Conservation (phyloP, 192 early-diverging fungal genomes). For the Podila epicladia region DNA sequence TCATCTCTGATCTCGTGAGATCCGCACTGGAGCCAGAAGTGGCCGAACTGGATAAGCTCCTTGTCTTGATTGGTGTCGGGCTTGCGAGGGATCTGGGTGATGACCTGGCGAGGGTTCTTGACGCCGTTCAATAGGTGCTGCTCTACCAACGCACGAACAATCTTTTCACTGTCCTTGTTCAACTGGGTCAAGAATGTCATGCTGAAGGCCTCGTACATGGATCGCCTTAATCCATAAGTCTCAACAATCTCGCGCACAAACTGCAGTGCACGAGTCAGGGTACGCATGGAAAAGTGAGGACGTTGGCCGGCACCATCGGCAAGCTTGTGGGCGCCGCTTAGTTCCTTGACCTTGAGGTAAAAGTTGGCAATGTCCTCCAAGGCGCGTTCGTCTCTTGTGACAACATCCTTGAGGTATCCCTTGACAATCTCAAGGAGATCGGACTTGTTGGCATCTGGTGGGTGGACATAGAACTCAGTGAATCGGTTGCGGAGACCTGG, state of each 20-base stretch:
- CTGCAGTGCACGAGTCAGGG: constrained; percentile 87
- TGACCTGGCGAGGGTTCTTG: constrained; percentile 60
- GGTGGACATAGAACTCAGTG: constrained; percentile 94
- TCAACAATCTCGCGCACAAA: constrained; percentile 76
- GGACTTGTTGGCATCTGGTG: constrained; percentile 82
- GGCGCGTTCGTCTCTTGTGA: constrained; percentile 66
- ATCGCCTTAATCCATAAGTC: constrained; percentile 84
- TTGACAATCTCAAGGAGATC: constrained; percentile 87
- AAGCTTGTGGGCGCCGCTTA: constrained; percentile 75
- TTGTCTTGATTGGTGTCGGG: constrained; percentile 52
- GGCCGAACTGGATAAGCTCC: constrained; percentile 77
- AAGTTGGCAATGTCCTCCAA: constrained; percentile 81
- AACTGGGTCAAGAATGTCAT: constrained; percentile 98
- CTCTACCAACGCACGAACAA: constrained; percentile 64
- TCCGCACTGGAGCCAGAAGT: constrained; percentile 85
- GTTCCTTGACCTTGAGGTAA: constrained; percentile 78
- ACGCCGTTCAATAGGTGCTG: constrained; percentile 68
- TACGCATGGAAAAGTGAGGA: constrained; percentile 94
- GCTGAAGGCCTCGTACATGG: constrained; percentile 90
- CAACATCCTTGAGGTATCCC: constrained; percentile 75
- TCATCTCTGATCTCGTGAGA: constrained; percentile 49
- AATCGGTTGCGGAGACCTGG: constrained; percentile 91
- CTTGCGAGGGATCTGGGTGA: constrained; percentile 67
- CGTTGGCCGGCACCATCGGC: constrained; percentile 90
- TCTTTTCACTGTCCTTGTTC: constrained; percentile 69